phyloP scores from a whole-genome alignment of 306 rosid species.

The Sesbania bispinosa region DNA sequence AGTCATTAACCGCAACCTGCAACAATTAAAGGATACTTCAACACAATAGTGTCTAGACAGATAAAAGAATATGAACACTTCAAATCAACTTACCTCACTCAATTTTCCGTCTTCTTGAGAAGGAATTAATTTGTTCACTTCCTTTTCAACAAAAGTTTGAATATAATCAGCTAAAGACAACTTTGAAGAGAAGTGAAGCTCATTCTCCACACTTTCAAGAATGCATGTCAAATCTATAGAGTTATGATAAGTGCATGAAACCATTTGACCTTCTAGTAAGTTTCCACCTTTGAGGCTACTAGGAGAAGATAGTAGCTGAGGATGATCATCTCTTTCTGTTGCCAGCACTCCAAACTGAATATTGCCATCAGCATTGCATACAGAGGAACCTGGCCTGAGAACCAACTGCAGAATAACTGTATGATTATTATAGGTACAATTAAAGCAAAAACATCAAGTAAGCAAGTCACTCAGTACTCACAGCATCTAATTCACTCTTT shows the following conservation, averaged over 20 bases:
- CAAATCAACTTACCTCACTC: slow-evolving; percentile 45
- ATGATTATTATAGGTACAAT: slow-evolving; percentile 27
- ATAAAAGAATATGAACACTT: background rate
- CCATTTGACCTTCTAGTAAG: slow-evolving; percentile 28
- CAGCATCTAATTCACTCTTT: slow-evolving; percentile 46
- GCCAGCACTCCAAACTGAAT: slow-evolving; percentile 41
- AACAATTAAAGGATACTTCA: slow-evolving; percentile 30
- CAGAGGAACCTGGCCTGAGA: slow-evolving; percentile 30
- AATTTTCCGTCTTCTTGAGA: slow-evolving; percentile 26
- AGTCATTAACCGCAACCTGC: slow-evolving; percentile 47
- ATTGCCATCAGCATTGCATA: slow-evolving; percentile 34
- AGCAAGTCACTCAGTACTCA: slow-evolving; percentile 59
- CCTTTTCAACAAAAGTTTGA: slow-evolving; percentile 47
- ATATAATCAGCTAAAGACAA: slow-evolving; percentile 47
- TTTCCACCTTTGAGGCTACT: slow-evolving; percentile 24
- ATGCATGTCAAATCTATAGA: slow-evolving; percentile 44
- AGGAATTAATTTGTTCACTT: slow-evolving; percentile 44
- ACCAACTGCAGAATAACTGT: slow-evolving; percentile 51
- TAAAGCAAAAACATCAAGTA: slow-evolving; percentile 29
- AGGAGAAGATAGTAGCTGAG: slow-evolving; percentile 32
- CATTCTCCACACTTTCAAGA: slow-evolving; percentile 55
- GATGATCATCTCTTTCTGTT: slow-evolving; percentile 29
- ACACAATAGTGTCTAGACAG: background rate
- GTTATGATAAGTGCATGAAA: slow-evolving; percentile 21
- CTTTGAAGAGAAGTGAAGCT: slow-evolving; percentile 68